Evolutionary conservation across 2,329 filamentous ascomycete species (phyloP).

Genomic region (Fusarium hainanense): DNA sequence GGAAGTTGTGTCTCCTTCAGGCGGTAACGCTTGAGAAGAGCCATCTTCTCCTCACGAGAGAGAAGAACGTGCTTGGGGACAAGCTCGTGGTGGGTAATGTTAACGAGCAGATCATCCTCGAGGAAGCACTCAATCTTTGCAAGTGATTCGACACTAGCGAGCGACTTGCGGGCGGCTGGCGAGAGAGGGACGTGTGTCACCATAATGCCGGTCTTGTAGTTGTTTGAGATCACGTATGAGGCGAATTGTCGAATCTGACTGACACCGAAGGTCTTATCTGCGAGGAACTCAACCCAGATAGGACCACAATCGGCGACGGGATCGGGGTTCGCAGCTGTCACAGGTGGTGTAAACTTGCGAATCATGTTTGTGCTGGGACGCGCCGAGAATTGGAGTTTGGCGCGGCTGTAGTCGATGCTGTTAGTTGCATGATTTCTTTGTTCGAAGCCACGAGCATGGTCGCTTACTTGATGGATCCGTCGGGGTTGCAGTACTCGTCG

Average conservation of each 20-base stretch:
- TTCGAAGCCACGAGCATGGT: neutral
- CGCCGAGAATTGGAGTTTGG: constrained; percentile 87
- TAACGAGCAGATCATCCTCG: constrained; percentile 95
- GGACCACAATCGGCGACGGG: constrained; percentile 81
- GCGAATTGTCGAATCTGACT: constrained; percentile 93
- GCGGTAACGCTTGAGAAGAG: constrained; percentile 87
- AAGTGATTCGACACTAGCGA: constrained; percentile 78
- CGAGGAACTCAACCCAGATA: constrained; percentile 93
- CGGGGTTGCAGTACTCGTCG: constrained; percentile 74
- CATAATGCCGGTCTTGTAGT: constrained; percentile 91
- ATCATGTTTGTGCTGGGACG: constrained; percentile 87
- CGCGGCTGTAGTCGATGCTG: constrained; percentile 67
- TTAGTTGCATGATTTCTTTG: constrained; percentile 9
- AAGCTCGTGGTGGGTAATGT: constrained; percentile 97
- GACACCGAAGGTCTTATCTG: constrained; percentile 83
- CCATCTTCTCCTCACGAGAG: constrained; percentile 87
- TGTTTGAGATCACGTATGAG: constrained; percentile 80
- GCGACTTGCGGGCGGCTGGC: constrained; percentile 86
- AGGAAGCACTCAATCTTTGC: constrained; percentile 94
- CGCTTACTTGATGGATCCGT: constrained; percentile 80
- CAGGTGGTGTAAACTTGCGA: constrained; percentile 80
- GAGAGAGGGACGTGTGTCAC: constrained; percentile 86
- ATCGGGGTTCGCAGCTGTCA: constrained; percentile 75
- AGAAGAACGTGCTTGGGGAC: constrained; percentile 94
- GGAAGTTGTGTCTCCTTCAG: constrained; percentile 98